Percentiles rank a stretch among this genome's conserved stretches.
These are phyloP conservation scores for Cytospora leucostoma DNA, from an alignment of 2,329 filamentous ascomycete genomes.

Conservation along the genomic window DNA sequence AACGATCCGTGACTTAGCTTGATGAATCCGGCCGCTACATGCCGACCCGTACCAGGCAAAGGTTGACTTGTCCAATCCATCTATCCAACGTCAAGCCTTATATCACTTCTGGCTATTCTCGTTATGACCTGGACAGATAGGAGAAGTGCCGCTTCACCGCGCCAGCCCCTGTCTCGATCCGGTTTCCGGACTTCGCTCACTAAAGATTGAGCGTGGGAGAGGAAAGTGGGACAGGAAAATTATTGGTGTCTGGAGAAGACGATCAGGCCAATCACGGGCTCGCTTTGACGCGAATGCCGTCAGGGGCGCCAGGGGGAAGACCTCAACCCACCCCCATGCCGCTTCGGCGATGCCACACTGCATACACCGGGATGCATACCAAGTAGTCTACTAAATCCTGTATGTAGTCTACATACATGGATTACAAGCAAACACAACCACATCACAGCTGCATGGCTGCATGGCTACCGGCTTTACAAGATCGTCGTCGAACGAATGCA, in stretches of 20 bases:
- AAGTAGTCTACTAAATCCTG: no score
- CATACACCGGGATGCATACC: slow-evolving; percentile 1
- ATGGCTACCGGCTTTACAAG: background rate
- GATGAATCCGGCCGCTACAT: no score
- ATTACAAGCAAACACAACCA: background rate
- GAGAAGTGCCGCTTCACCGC: background rate
- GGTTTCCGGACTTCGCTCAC: slow-evolving; percentile 13
- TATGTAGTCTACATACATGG: background rate
- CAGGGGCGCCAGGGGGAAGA: slow-evolving; percentile 18
- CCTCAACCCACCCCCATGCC: slow-evolving; percentile 12
- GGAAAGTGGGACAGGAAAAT: slow-evolving; percentile 18
- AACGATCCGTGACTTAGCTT: no score
- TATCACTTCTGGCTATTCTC: no score
- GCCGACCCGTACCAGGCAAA: no score
- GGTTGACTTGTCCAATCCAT: no score
- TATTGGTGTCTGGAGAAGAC: slow-evolving; percentile 13
- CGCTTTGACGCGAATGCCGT: slow-evolving; percentile 21
- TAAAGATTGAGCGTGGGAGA: slow-evolving; percentile 18
- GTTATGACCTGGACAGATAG: background rate
- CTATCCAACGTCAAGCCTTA: no score
- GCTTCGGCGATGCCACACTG: slow-evolving; percentile 23
- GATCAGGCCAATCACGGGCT: slow-evolving; percentile 6
- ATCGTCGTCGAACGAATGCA: background rate
- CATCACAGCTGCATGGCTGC: background rate
- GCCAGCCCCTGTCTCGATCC: slow-evolving; percentile 23